Conservation (phyloP, 306 rosid genomes). For the Carpinus fangiana region DNA sequence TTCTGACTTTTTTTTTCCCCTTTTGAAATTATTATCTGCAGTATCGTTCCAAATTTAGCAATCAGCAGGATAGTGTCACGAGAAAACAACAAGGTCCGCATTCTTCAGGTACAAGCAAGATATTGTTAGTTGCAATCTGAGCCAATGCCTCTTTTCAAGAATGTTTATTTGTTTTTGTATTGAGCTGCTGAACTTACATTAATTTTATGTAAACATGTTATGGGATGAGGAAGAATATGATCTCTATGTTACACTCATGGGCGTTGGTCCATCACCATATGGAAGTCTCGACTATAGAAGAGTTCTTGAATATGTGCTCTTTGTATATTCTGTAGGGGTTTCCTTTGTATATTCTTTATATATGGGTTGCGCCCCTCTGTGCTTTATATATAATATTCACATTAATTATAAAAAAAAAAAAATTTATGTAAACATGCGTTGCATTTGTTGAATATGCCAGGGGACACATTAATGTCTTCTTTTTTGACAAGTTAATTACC, state of each 20-base stretch:
- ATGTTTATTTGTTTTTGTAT: background rate
- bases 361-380: too few relatives aligned
- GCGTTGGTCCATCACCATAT: too few relatives aligned
- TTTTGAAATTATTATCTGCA: slow-evolving; percentile 37
- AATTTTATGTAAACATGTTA: background rate
- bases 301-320: too few relatives aligned
- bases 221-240: too few relatives aligned
- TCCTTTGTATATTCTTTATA: too few relatives aligned
- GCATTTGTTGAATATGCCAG: background rate
- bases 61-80: slow-evolving; percentile 85
- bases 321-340: too few relatives aligned
- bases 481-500: background rate
- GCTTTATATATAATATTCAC: too few relatives aligned
- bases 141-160: background rate
- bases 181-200: background rate
- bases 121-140: background rate
- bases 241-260: too few relatives aligned
- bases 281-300: too few relatives aligned
- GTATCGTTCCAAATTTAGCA: slow-evolving; percentile 94
- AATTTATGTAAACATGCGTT: background rate
- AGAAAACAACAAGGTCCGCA: slow-evolving; percentile 93
- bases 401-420: too few relatives aligned
- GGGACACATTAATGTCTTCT: background rate
- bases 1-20: slow-evolving; percentile 12
- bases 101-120: slow-evolving; percentile 72